Evolutionary conservation across 192 early-diverging fungal species (phyloP), one percentile per base, ranked within the genome.

Genomic region (Jimgerdemannia lactiflua): DNA sequence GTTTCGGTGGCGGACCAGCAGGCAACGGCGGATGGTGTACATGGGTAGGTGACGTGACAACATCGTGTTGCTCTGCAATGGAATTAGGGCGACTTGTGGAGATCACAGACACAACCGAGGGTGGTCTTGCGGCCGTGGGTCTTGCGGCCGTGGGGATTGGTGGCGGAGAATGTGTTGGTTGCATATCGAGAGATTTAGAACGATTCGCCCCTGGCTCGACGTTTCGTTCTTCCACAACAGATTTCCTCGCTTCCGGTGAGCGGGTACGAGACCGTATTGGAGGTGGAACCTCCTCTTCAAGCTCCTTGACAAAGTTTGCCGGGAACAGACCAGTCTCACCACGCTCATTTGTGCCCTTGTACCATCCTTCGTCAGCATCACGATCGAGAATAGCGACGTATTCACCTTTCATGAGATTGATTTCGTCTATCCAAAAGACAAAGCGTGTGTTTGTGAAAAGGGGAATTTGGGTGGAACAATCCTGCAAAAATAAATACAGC

Each of bases 271-370:
- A 41, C 4, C 77, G 72, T 68, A 77, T 72, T 19, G 70, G 59
- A 17, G 81, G 81, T 43, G 79, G 76, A 43, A 19, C 78, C 18
- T 74, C 72, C 43, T 77, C 72, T 59, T 77, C 82, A 74, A 88
- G 75, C 75, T 87, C 86, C 70, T 83, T 78, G 4, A 89, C 85
- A 78, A 85, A 89, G 54, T 85, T 82, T 29, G 85, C 82, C 39
- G 88, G 88, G 65, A 89, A 89, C 68, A 85, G 71, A 40, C 88
- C 88, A 10, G 63, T 64, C n/a, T 86, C 77, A n/a, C 85, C 85
- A 64, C 82, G 78, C 71, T 89, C 86, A 71, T 84, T 85, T 71
- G 65, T 79, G 40, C 88, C 88, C 65, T 68, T 79, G 86, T 85
- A 89, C 88, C 88, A 89, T 19, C 85, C 86, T 43, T 81, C 78